Percentiles rank a stretch among this genome's conserved stretches.
Conservation (phyloP, 1,139 yeast species). For the Taphrina confusa region DNA sequence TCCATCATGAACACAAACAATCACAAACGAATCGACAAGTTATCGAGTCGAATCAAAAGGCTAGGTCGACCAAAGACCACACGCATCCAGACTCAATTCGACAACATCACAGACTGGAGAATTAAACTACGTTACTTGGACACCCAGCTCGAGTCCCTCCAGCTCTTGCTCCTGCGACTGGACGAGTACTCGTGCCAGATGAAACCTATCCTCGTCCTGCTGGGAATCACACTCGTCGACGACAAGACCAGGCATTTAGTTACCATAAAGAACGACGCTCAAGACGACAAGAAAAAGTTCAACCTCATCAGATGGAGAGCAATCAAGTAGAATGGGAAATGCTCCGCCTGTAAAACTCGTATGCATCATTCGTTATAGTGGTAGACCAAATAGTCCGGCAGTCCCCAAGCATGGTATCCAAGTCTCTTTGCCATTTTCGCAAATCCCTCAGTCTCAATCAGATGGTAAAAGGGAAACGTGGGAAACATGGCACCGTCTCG, state of each 20-base stretch:
- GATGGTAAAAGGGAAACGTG: slow-evolving; percentile 91
- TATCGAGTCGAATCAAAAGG: neutral
- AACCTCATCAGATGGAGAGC: slow-evolving; percentile 2
- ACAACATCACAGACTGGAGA: neutral
- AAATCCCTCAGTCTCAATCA: slow-evolving; percentile 96
- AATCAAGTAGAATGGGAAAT: neutral
- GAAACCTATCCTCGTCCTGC: neutral
- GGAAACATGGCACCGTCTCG: slow-evolving; percentile 99
- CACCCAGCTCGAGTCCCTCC: neutral
- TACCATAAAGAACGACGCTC: neutral
- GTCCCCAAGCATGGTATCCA: slow-evolving; percentile 85
- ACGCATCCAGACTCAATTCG: neutral
- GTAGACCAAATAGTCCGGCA: slow-evolving; percentile 90
- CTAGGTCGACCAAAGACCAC: neutral
- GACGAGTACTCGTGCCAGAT: neutral
- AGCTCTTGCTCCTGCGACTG: neutral
- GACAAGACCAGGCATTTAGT: neutral
- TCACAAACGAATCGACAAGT: neutral
- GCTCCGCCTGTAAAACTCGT: slow-evolving; percentile 42
- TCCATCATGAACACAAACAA: neutral
- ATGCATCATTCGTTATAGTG: slow-evolving; percentile 54
- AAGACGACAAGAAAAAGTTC: neutral
- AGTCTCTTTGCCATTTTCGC: slow-evolving; percentile 96
- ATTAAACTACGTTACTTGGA: neutral
- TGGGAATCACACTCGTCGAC: neutral